Evolutionary conservation across 805 yeast species (phyloP).

Genomic region (Saccharomycopsis vini): DNA sequence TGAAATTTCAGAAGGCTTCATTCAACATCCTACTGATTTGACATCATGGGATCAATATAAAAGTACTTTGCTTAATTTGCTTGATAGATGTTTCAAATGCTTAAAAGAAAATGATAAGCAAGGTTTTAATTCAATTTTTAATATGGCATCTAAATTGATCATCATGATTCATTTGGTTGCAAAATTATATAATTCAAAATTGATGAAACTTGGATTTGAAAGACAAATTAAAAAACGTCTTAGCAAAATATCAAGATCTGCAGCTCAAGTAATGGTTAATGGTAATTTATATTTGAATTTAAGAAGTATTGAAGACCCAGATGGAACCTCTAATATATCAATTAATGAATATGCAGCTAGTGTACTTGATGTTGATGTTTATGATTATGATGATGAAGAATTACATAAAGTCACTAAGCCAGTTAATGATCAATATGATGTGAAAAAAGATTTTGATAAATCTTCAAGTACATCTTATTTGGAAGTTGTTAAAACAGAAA

Average conservation of each 20-base stretch:
- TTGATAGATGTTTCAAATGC: slow-evolving; percentile 42
- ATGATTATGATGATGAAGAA: slow-evolving; percentile 2
- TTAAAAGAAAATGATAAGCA: slow-evolving; percentile 42
- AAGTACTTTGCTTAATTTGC: slow-evolving; percentile 37
- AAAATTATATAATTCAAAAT: slow-evolving; percentile 44
- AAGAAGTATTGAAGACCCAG: slow-evolving; percentile 5
- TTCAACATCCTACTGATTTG: slow-evolving; percentile 51
- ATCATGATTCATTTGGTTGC: slow-evolving; percentile 46
- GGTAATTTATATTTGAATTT: slow-evolving; percentile 51
- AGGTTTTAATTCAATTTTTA: slow-evolving; percentile 45
- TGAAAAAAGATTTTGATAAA: slow-evolving; percentile 6
- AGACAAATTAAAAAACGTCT: slow-evolving; percentile 39
- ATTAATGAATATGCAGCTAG: background rate
- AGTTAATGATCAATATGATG: slow-evolving; percentile 9
- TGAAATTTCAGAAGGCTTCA: slow-evolving; percentile 37
- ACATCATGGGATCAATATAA: slow-evolving; percentile 50
- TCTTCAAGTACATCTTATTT: slow-evolving; percentile 23
- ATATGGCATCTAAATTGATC: slow-evolving; percentile 43
- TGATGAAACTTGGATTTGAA: slow-evolving; percentile 38
- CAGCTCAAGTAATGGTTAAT: slow-evolving; percentile 56
- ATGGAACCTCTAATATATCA: background rate
- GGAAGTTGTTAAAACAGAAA: slow-evolving; percentile 33
- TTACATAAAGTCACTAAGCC: slow-evolving; percentile 14
- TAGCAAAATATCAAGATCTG: slow-evolving; percentile 43
- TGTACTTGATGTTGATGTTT: slow-evolving; percentile 1